Conservation (phyloP, 1,139 yeast genomes). For the Oligophagozyma castellii region DNA sequence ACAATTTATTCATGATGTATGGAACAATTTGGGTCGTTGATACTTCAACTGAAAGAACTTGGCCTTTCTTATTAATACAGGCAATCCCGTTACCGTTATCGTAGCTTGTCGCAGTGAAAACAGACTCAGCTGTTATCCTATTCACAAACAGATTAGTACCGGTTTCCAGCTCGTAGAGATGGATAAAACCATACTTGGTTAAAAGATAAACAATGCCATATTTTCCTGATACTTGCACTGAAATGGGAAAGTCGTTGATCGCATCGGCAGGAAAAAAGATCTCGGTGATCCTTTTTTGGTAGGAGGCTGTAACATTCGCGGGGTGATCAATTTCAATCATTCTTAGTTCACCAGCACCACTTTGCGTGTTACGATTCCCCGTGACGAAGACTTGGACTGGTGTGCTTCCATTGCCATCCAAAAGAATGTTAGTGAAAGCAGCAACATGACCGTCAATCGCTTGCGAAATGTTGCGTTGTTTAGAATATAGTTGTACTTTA, state of each 20-base stretch:
- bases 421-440: constrained; percentile 61
- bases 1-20: constrained; percentile 73
- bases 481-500: constrained; percentile 83
- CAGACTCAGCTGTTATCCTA: constrained; percentile 92
- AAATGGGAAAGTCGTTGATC: constrained; percentile 89
- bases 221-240: constrained; percentile 73
- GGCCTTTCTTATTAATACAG: constrained; percentile 91
- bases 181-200: constrained; percentile 94
- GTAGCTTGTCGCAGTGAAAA: constrained; percentile 76
- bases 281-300: constrained; percentile 81
- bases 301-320: constrained; percentile 59
- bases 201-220: constrained; percentile 81
- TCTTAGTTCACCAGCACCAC: constrained; percentile 77
- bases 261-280: constrained; percentile 97
- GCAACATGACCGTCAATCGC: constrained; percentile 98
- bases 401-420: constrained; percentile 47
- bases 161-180: constrained; percentile 84
- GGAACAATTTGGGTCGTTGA: constrained; percentile 79
- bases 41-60: constrained; percentile 85
- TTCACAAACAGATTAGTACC: constrained; percentile 90
- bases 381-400: constrained; percentile 84
- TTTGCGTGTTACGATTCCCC: constrained; percentile 69
- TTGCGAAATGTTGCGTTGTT: constrained; percentile 83
- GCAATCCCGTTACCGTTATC: constrained; percentile 71
- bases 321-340: constrained; percentile 94